Base-by-base conservation (phyloP, 2,329 filamentous ascomycete genomes). In the Harringtonia aguacate region DNA sequence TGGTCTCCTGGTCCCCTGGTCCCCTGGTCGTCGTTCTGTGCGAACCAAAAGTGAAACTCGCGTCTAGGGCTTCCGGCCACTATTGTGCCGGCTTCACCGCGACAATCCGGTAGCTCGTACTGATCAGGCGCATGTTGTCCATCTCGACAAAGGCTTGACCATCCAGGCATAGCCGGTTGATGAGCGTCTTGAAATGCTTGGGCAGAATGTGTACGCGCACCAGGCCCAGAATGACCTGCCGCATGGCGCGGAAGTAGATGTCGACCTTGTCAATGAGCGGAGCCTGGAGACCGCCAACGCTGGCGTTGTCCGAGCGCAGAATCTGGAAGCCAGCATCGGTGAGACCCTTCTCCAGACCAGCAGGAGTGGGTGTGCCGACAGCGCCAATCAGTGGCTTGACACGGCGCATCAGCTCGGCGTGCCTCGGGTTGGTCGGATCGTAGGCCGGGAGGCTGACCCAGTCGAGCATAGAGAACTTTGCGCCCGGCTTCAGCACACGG, bases 321-420 rank as follows among this genome's bases (percentile, higher is more conserved):
- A 75, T 64, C 12, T 53, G 50, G 51, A 75, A 73, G 0, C 71
- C 71, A n/a, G 70, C 67, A 2, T 61, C 62, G 21, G 49, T 52
- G 10, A 74, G 60, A 3, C 66, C 69, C 41, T 56, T 55, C 51
- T 73, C 70, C 30, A 75, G 58, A 13, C 59, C 61, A 28, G 58
- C 56, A 5, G 68, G 69, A 4, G 70, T 73, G 30, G 70, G 71
- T 3, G 71, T 75, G 31, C 71, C 71, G 9, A 75, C 70, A 29
- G 71, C 71, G 21, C 71, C 71, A 48, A 75, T 73, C 36, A 75
- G 55, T 14, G 71, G 71, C 61, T 75, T 75, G 30, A 73, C 69
- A 35, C 70, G 68, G 21, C 67, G 60, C 71, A 75, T 75, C 33
- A 75, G 64, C 50, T 65, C 65, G 24, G 60, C 62, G 40, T 75